Evolutionary conservation across 2,329 filamentous ascomycete species (phyloP).

Genomic region (Microsporum canis): DNA sequence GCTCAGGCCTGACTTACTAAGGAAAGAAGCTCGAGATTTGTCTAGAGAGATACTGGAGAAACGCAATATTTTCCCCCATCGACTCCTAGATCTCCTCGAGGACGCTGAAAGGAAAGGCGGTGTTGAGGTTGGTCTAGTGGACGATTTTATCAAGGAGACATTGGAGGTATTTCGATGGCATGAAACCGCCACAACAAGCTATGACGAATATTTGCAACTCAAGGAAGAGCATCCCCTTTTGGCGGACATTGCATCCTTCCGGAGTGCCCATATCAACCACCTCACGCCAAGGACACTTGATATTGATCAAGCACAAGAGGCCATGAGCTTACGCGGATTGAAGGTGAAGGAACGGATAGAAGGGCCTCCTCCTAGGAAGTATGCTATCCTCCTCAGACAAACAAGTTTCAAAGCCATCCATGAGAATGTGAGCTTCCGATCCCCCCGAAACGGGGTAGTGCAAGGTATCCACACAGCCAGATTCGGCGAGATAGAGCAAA

Average conservation of each 20-base stretch:
- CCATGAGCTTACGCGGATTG: constrained; percentile 35
- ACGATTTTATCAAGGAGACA: constrained; percentile 34
- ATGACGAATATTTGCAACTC: constrained; percentile 35
- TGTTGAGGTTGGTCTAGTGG: constrained; percentile 23
- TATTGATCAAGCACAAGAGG: constrained; percentile 35
- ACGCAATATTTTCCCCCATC: constrained; percentile 34
- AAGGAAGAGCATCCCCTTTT: constrained; percentile 38
- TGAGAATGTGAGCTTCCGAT: constrained; percentile 36
- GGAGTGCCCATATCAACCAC: constrained; percentile 43
- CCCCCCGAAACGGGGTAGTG: constrained; percentile 11
- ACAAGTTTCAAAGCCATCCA: constrained; percentile 45
- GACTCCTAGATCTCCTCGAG: constrained; percentile 30
- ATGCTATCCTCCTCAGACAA: constrained; percentile 41
- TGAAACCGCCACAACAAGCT: constrained; percentile 29
- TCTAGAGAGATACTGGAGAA: constrained; percentile 26
- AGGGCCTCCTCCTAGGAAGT: constrained; percentile 37
- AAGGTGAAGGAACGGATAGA: constrained; percentile 42
- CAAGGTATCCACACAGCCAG: constrained; percentile 39
- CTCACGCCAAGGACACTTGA: constrained; percentile 43
- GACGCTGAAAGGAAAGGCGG: constrained; percentile 23
- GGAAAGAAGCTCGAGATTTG: constrained; percentile 22
- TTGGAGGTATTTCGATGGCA: constrained; percentile 42
- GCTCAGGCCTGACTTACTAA: constrained; percentile 34
- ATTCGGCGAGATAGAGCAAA: constrained; percentile 45
- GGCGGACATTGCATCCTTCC: constrained; percentile 38